Evolutionary conservation across 768 basidiomycete species (phyloP), one percentile per base, ranked within the genome.

Genomic region (Boletus rubescentipes): DNA sequence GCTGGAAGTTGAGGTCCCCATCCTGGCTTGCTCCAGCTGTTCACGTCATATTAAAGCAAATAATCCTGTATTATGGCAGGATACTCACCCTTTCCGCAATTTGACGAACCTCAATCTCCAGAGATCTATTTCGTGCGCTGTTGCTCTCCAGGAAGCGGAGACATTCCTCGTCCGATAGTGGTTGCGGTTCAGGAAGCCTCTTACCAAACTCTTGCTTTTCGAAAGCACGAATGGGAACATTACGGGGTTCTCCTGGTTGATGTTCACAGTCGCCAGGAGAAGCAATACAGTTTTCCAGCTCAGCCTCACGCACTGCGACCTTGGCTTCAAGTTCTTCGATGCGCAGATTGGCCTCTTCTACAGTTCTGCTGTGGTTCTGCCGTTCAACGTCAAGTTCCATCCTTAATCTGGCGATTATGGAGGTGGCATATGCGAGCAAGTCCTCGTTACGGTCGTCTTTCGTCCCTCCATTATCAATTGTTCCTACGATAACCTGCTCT

Each of bases 291-390:
- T 61, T 61, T 58, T 81, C 80, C 6, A 86, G 70, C 58, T 84
- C 80, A 0, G 77, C 77, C 41, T 86, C 84, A n/a, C 83, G 73
- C 6, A 78, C 75, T 0, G 83, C 80, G 5, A 87, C 64, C 63
- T 78, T 77, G 0, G 83, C 82, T 52, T 79, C 75, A 3, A 87
- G 72, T 16, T 70, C 66, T 5, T 73, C 64, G 21, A 81, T 73
- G 44, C 76, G 73, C 1, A 67, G 60, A 44, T 79, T 77, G 0
- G 75, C 72, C 3, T 72, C 67, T 16, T 74, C 66, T 9, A 68
- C 70, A 1, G 73, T 77, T n/a, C 67, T 67, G 10, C 57, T 59
- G 58, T 82, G 81, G 0, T 75, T 75, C 38, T 60, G 59, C 3
- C 75, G 74, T 60, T 84, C 82, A 1, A 68, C 50, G 26, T 77